Evolutionary conservation across 768 basidiomycete genomes (phyloP), one percentile per base, ranked within the genome.

Genomic region (Rhizopogon sp.): DNA sequence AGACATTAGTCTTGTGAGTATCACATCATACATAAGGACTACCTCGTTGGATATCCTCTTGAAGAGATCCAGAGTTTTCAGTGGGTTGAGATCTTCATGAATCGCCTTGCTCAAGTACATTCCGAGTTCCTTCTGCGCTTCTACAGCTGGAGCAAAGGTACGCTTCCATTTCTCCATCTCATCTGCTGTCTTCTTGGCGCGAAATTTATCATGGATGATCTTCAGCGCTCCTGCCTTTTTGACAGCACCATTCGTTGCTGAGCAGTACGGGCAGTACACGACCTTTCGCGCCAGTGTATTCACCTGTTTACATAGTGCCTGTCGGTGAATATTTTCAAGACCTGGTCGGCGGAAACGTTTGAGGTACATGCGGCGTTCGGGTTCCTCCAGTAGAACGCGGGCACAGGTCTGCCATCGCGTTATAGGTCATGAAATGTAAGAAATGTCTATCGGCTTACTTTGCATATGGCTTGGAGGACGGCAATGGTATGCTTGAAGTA

Each of bases 161-260:
- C 78, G 78, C 69, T 91, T 89, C 80, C 89, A 95, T 62, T 82
- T 86, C 61, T 92, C 91, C 76, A 93, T 84, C 70, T 93, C 90
- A 28, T 88, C 88, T 0, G 85, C 85, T 3, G 89, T 88, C 72
- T 97, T 97, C 73, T 96, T 93, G 5, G 93, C 91, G 44, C 96
- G 81, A 67, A 90, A 99, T 70, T 96, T 96, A 75, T 98, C 97
- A 65, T 99, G 97, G 49, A 95, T 90, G 66, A 99, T 98, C 71
- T 93, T 96, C 64, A 99, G 74, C 0, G 93, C 87, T 8, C 94
- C 93, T 2, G 83, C 90, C 71, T 98, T 98, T 74, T 99, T 99
- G 51, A 99, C 94, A 0, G 90, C 83, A 28, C 97, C 97, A 67
- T 99, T 99, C 1, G 88, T 89, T 3, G 92, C 84, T 37, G 90